Base-by-base conservation (phyloP, 371 early-diverging fungal genomes). In the Rhizomucor pusillus region DNA sequence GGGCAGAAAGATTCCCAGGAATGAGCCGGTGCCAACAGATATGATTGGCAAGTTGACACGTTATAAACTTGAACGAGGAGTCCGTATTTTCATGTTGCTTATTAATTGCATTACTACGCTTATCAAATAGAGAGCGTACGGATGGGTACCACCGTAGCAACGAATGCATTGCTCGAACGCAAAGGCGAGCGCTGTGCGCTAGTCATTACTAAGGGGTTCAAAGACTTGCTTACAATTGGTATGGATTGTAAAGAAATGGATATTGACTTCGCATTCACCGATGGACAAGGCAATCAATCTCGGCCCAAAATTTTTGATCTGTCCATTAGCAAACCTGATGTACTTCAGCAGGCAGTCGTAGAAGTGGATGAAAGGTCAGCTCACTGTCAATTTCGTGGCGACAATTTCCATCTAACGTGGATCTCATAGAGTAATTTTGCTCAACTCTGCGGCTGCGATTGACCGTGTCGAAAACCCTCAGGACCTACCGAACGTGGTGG, bases 141-240 rank as follows among this genome's bases (percentile, higher is more conserved):
- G 25, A 95, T 96, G 94, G 95, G 95, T 29, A 97, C 96, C 0
- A 98, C 97, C 0, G 97, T 98, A 1, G 98, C 98, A 0, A 98
- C 98, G 11, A 98, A 98, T 58, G 96, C 97, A 7, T 69, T 94
- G 6, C 66, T 94, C 52, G 94, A 94, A 67, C 75, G 92, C 47
- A 91, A 93, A 56, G 98, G 98, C 2, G 94, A 94, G 69, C 80
- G 76, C 19, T 84, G 87, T 65, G 94, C 90, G 9, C 72, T 97
- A 46, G 57, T 98, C 18, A 93, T 91, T 46, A 95, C 97, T 0
- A 89, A 87, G 56, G 98, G 98, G 1, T 96, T 95, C 73, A 84
- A 85, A 58, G 88, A 87, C 61, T 63, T 87, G 10, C 60, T 87
- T 39, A 61, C 67, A 20, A 87, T 87, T 48, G 88, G 88, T 80